These are phyloP conservation scores for Sporothrix humicola DNA, from an alignment of 2,329 filamentous ascomycete genomes.

Conservation along the genomic window DNA sequence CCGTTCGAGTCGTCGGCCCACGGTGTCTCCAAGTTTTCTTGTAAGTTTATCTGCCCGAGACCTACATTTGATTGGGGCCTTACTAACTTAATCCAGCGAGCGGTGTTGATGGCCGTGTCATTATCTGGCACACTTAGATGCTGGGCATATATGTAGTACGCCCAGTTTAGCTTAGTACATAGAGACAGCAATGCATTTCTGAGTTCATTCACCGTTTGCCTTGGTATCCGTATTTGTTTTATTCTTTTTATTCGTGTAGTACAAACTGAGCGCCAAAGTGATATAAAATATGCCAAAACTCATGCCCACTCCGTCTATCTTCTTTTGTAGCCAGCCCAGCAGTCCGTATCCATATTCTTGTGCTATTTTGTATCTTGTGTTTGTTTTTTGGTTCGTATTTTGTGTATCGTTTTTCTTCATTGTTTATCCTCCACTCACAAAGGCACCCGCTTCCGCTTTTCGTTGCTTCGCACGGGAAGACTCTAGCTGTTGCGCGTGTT, in stretches of 20 bases:
- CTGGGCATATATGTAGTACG: no score
- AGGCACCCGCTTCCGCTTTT: background rate
- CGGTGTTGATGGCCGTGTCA: constrained; percentile 81
- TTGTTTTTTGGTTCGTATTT: background rate
- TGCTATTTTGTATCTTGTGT: background rate
- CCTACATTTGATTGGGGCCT: background rate
- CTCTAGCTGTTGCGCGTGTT: constrained; percentile 57
- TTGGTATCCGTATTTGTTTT: background rate
- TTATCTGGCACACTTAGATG: constrained; percentile 71
- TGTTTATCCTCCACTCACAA: background rate
- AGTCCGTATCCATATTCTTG: background rate
- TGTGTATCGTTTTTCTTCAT: background rate
- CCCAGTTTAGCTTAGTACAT: background rate
- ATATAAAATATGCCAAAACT: constrained; percentile 17
- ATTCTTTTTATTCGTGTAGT: background rate
- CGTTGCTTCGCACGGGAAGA: background rate
- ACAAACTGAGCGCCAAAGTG: constrained; percentile 6
- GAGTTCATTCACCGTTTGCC: background rate
- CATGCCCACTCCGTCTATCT: background rate
- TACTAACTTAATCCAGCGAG: constrained; percentile 62
- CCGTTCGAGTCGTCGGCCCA: constrained; percentile 71
- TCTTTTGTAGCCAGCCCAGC: background rate
- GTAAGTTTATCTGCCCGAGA: constrained; percentile 59
- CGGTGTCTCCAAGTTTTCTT: constrained; percentile 79
- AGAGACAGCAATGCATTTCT: background rate